These are phyloP conservation scores for Ilyonectria destructans DNA, from an alignment of 2,329 filamentous ascomycete species.

Conservation along the genomic window DNA sequence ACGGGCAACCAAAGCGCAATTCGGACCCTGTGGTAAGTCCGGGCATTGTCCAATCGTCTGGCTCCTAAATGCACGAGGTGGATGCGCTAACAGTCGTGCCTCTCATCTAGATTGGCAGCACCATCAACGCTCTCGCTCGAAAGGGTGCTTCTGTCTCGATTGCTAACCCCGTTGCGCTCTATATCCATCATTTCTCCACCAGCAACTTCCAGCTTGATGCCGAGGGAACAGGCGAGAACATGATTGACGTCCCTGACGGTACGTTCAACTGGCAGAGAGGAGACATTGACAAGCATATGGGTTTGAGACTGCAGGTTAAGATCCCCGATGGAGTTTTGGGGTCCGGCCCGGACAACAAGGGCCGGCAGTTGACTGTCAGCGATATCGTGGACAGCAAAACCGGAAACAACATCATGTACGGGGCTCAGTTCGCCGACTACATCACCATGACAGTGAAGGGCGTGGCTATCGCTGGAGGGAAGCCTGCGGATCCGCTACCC, in stretches of 20 bases:
- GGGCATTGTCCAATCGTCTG: no score
- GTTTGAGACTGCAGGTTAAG: conserved; percentile 20
- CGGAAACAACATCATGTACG: conserved; percentile 12
- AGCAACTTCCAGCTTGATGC: conserved; percentile 19
- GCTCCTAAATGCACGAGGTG: neutral
- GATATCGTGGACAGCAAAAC: conserved; percentile 22
- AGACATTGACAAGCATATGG: conserved; percentile 13
- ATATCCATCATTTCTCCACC: conserved; percentile 16
- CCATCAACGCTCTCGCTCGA: conserved; percentile 18
- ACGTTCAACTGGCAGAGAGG: conserved; percentile 23
- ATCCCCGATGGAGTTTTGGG: conserved; percentile 25
- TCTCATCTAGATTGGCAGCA: conserved; percentile 19
- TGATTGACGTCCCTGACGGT: neutral
- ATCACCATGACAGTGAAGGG: conserved; percentile 22
- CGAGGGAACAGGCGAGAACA: conserved; percentile 12
- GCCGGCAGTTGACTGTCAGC: conserved; percentile 22
- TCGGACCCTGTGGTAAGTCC: conserved; percentile 27
- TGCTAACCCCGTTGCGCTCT: conserved; percentile 24
- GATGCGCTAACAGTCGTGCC: neutral
- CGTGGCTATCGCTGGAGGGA: neutral
- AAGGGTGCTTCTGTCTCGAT: conserved; percentile 12
- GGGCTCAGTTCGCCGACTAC: conserved; percentile 28
- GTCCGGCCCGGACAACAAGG: conserved; percentile 6
- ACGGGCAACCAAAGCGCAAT: conserved; percentile 20
- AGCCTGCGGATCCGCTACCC: neutral